These are phyloP conservation scores for Bipolaris cookei DNA, from an alignment of 2,329 filamentous ascomycete genomes.

Conservation along the genomic window DNA sequence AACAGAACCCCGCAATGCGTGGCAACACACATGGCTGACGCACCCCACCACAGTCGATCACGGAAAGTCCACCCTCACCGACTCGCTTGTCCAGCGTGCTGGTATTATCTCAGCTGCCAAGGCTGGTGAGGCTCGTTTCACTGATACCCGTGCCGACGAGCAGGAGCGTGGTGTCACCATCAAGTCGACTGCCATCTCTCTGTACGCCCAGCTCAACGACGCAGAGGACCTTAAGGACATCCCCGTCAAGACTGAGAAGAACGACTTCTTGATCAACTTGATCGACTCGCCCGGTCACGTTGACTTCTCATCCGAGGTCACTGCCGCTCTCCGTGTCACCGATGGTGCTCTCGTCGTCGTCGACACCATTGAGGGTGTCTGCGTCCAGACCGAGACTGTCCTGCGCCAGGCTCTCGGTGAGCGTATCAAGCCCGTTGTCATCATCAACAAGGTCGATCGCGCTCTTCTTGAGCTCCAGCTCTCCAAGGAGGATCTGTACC, in stretches of 20 bases:
- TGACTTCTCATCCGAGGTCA: slow-evolving; percentile 99
- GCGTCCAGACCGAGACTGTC: slow-evolving; percentile 99
- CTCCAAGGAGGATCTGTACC: slow-evolving; percentile 98
- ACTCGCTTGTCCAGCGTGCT: slow-evolving; percentile 97
- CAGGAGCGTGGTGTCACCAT: slow-evolving; percentile 99
- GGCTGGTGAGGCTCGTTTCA: slow-evolving; percentile 94
- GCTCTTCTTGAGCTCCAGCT: slow-evolving; percentile 99
- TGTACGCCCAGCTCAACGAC: slow-evolving; percentile 84
- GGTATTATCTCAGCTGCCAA: slow-evolving; percentile 99
- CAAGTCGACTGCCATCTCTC: slow-evolving; percentile 99
- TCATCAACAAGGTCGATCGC: slow-evolving; percentile 99
- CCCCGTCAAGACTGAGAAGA: slow-evolving; percentile 84
- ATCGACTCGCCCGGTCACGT: slow-evolving; percentile 99
- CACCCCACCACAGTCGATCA: slow-evolving; percentile 74
- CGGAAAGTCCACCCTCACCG: slow-evolving; percentile 99
- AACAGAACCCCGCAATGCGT: slow-evolving; percentile 21
- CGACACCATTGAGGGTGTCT: slow-evolving; percentile 99
- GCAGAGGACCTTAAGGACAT: slow-evolving; percentile 95
- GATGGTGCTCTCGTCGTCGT: slow-evolving; percentile 99
- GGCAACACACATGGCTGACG: slow-evolving; percentile 31
- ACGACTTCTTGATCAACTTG: slow-evolving; percentile 99
- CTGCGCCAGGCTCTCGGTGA: slow-evolving; percentile 98
- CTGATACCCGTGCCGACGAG: slow-evolving; percentile 95
- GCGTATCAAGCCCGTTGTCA: slow-evolving; percentile 99
- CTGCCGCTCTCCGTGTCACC: slow-evolving; percentile 98